Percentiles rank a stretch among this genome's conserved stretches.
Conservation (phyloP, 768 basidiomycete genomes). For the Suillus tomentosus region DNA sequence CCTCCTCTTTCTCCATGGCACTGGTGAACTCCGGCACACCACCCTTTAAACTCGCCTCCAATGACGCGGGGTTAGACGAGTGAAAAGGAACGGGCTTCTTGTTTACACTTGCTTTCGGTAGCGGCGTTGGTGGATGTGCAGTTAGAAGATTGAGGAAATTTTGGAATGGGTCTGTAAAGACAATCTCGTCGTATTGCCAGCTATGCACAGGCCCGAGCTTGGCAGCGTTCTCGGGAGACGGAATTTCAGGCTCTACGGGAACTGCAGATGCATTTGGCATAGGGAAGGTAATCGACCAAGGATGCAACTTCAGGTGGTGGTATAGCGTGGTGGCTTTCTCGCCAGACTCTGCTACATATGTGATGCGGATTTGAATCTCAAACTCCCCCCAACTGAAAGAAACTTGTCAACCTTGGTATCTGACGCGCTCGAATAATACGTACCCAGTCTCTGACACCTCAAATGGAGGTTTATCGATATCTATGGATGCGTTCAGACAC, state of each 20-base stretch:
- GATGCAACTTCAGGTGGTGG: conserved; percentile 95
- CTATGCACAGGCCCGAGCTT: conserved; percentile 83
- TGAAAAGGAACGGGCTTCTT: conserved; percentile 75
- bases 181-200: conserved; percentile 99
- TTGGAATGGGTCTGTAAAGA: conserved; percentile 92
- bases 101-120: conserved; percentile 51
- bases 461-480: conserved; percentile 90
- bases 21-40: conserved; percentile 82
- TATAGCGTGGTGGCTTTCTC: conserved; percentile 88
- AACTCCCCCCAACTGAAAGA: conserved; percentile 92
- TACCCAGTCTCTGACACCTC: conserved; percentile 95
- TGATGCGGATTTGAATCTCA: conserved; percentile 90
- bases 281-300: conserved; percentile 60
- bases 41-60: conserved; percentile 64
- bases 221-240: conserved; percentile 65
- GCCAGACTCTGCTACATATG: conserved; percentile 84
- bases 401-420: not conserved
- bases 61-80: conserved; percentile 53
- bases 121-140: conserved; percentile 77
- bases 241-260: conserved; percentile 61
- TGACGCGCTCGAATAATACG: conserved; percentile 18
- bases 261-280: conserved; percentile 14
- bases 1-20: conserved; percentile 87
- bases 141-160: conserved; percentile 82
- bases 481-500: conserved; percentile 40